phyloP scores from a whole-genome alignment of 2,329 filamentous ascomycete genomes.

The Trichothecium roseum region DNA sequence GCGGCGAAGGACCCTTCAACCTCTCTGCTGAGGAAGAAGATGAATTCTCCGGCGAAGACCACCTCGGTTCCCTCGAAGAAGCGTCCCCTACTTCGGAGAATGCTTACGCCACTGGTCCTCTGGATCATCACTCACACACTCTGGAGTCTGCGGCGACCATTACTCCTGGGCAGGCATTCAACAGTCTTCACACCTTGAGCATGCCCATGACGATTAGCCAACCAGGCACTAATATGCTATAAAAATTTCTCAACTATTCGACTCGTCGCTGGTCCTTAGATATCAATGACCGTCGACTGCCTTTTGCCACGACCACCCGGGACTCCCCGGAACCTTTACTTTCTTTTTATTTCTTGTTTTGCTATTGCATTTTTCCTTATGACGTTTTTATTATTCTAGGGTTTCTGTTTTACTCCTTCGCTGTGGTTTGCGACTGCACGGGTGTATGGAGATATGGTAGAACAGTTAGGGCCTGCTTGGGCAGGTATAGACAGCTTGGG shows the following conservation, averaged over 20 bases:
- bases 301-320: constrained; percentile 1
- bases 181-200: constrained; percentile 50
- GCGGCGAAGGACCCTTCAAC: constrained; percentile 45
- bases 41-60: constrained; percentile 72
- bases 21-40: constrained; percentile 79
- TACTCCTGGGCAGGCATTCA: constrained; percentile 30
- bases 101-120: constrained; percentile 45
- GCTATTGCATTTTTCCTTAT: constrained; percentile 5
- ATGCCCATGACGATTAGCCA: constrained; percentile 56
- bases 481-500: no score
- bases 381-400: constrained; percentile 2
- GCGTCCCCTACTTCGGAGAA: constrained; percentile 63
- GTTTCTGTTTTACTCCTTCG: not conserved
- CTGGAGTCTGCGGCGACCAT: constrained; percentile 3
- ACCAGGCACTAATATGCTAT: constrained; percentile 24
- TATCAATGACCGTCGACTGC: constrained; percentile 21
- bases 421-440: no score
- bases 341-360: constrained; percentile 6
- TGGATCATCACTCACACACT: constrained; percentile 29
- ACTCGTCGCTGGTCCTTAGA: constrained; percentile 26
- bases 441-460: no score
- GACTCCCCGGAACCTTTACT: not conserved
- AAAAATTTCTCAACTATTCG: no score
- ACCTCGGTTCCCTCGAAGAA: constrained; percentile 70
- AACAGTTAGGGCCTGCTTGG: no score